Evolutionary conservation across 2,329 filamentous ascomycete species (phyloP), one percentile per base, ranked within the genome.

Genomic region (Ophiostoma ips): DNA sequence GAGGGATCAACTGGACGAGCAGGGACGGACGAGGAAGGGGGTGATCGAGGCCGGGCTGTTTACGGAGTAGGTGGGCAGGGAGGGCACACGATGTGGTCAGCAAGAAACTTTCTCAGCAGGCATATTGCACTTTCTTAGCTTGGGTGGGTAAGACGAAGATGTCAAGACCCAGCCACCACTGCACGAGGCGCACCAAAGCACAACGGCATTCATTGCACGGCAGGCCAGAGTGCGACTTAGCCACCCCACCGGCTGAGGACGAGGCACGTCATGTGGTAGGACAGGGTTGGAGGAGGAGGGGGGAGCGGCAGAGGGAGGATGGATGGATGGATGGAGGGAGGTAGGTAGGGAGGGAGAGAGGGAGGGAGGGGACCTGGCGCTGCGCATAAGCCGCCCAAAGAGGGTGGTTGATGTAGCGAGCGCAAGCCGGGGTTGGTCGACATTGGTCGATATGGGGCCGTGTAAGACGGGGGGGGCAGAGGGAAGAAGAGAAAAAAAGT

Each of bases 41-140:
- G 49, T n/a, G 48, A 46, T n/a, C 16, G 12, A 28, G 41, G 41
- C 41, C 44, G 48, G 31, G 48, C 48, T 50, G 28, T 33, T 34
- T n/a, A n/a, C n/a, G n/a, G n/a, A n/a, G n/a, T n/a, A n/a, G n/a
- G n/a, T n/a, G n/a, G n/a, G n/a, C n/a, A 24, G n/a, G 13, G 15
- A 15, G 33, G 21, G 15, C 19, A 41, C n/a, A 30, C 24, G 28
- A 38, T 50, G 21, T 36, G 41, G 34, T 33, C 34, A 37, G 12
- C 16, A 35, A 21, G 19, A 9, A 16, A 19, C 12, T 21, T 28
- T 8, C 24, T 28, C 8, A 28, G 24, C 24, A n/a, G n/a, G n/a
- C n/a, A n/a, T n/a, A n/a, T n/a, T n/a, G n/a, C n/a, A n/a, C n/a
- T n/a, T n/a, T n/a, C n/a, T n/a, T n/a, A n/a, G n/a, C n/a, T n/a